These are phyloP conservation scores for Retiboletus flavoniger DNA, from an alignment of 1,284 basidiomycete species.

Conservation along the genomic window DNA sequence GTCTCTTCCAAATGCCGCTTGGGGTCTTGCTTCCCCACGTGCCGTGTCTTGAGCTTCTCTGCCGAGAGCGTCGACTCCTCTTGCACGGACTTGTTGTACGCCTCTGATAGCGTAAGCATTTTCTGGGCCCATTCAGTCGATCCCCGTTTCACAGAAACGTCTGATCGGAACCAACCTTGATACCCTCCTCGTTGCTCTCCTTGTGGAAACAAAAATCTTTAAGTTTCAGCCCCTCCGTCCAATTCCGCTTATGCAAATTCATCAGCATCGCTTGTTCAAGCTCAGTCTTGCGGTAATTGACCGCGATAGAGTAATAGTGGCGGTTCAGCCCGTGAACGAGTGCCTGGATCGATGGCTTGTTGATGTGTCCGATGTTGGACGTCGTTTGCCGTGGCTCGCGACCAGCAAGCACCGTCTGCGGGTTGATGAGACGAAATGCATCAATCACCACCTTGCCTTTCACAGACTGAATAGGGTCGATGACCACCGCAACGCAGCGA, in stretches of 20 bases:
- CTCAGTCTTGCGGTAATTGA: conserved; percentile 96
- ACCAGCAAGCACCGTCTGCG: conserved; percentile 82
- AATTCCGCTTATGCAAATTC: conserved; percentile 96
- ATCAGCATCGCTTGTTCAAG: conserved; percentile 97
- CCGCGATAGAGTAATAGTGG: conserved; percentile 95
- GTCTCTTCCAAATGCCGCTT: conserved; percentile 96
- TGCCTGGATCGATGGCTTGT: conserved; percentile 97
- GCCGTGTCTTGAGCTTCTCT: conserved; percentile 91
- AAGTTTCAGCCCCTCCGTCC: conserved; percentile 93
- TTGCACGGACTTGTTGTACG: conserved; percentile 95
- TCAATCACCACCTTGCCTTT: conserved; percentile 99
- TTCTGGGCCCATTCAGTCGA: conserved; percentile 50
- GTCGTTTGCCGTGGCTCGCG: conserved; percentile 97
- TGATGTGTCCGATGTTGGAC: conserved; percentile 97
- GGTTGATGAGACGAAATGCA: conserved; percentile 95
- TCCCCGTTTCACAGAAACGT: conserved; percentile 4
- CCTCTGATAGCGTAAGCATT: conserved; percentile 87
- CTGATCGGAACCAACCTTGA: conserved; percentile 66
- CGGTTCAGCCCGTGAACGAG: conserved; percentile 94
- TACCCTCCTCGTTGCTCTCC: conserved; percentile 83
- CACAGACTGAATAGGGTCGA: conserved; percentile 99
- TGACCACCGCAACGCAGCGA: conserved; percentile 95
- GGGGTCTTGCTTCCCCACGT: conserved; percentile 97
- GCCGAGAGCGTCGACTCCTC: conserved; percentile 90
- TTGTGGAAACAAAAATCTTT: conserved; percentile 87